phyloP scores from a whole-genome alignment of 129 eudicot genomes.

The Saussurea involucrata region DNA sequence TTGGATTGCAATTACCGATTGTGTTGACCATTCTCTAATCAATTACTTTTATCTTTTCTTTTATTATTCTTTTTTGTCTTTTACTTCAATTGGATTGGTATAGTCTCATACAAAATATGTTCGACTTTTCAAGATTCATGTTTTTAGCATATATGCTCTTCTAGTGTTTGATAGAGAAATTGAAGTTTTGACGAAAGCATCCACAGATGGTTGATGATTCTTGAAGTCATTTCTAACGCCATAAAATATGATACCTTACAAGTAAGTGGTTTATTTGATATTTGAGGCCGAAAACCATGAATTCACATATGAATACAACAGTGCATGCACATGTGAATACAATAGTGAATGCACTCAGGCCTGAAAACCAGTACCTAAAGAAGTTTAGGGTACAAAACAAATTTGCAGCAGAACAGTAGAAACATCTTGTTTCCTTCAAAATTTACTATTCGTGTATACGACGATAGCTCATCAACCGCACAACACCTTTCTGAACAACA shows the following conservation, averaged over 20 bases:
- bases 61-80: too few species aligned
- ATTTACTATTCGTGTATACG: background rate
- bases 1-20: too few species aligned
- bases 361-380: background rate
- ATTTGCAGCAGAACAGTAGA: background rate
- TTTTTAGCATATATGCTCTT: background rate
- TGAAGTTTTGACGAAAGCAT: background rate
- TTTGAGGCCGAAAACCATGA: background rate
- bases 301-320: background rate
- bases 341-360: background rate
- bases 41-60: too few species aligned
- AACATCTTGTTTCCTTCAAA: background rate
- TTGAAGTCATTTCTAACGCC: background rate
- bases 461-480: slow-evolving; percentile 8
- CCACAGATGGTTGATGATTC: background rate
- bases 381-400: background rate
- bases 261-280: background rate
- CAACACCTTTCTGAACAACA: slow-evolving; percentile 16
- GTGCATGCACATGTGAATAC: background rate
- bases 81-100: too few species aligned
- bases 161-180: background rate
- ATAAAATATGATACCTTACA: background rate
- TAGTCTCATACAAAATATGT: background rate
- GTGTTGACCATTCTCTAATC: too few species aligned
- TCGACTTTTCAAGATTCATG: background rate